Percentiles rank a stretch among this genome's conserved stretches.
Conservation (phyloP, 2,329 filamentous ascomycete species). For the Zelopaecilomyces penicillatus region DNA sequence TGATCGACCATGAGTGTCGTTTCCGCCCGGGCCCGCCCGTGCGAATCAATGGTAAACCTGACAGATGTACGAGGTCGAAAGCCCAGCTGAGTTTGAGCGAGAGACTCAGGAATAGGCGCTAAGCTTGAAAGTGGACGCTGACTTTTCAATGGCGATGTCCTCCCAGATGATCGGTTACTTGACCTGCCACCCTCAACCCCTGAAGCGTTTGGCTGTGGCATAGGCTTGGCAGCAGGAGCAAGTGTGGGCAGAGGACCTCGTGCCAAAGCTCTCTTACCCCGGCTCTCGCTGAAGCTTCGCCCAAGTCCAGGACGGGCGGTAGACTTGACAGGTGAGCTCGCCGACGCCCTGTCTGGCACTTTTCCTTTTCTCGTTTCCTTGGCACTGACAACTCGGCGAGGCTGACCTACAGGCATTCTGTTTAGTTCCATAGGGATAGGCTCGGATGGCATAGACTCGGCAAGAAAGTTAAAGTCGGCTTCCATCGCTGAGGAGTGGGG, state of each 20-base stretch:
- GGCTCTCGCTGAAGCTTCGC: constrained; percentile 47
- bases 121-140: constrained; percentile 43
- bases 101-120: constrained; percentile 49
- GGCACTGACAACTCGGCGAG: constrained; percentile 38
- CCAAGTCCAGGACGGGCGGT: constrained; percentile 40
- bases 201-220: constrained; percentile 22
- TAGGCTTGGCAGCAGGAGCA: constrained; percentile 36
- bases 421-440: constrained; percentile 17
- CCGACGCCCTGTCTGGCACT: constrained; percentile 31
- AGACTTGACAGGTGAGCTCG: constrained; percentile 45
- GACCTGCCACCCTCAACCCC: constrained; percentile 27
- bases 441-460: constrained; percentile 21
- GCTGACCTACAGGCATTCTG: constrained; percentile 23
- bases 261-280: constrained; percentile 34
- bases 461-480: constrained; percentile 23
- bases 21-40: constrained; percentile 49
- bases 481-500: constrained; percentile 41
- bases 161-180: constrained; percentile 33
- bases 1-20: constrained; percentile 36
- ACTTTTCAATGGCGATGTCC: constrained; percentile 44
- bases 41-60: constrained; percentile 55
- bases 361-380: constrained; percentile 35
- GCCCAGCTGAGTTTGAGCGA: constrained; percentile 17
- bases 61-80: constrained; percentile 46
- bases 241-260: constrained; percentile 37